Evolutionary conservation across 345 rosid genomes (phyloP).

Genomic region (Litchi chinensis): DNA sequence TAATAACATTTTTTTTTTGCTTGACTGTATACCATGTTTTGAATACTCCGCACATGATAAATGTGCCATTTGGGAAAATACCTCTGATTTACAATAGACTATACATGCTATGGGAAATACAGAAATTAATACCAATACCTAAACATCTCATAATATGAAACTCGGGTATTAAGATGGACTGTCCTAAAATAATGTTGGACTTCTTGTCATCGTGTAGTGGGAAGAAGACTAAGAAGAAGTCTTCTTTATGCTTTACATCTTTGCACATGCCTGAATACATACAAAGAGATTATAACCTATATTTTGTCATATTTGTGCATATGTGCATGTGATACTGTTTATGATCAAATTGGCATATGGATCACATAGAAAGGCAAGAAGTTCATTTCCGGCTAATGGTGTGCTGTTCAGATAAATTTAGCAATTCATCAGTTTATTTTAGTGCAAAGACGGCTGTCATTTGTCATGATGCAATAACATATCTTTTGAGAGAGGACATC

Average conservation of each 20-base stretch:
- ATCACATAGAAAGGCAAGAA: not conserved
- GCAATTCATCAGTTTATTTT: not conserved
- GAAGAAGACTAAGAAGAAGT: not conserved
- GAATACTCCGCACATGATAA: not conserved
- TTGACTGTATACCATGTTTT: not conserved
- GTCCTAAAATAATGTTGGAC: not conserved
- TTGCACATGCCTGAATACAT: not conserved
- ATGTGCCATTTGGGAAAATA: not conserved
- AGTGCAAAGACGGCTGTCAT: not conserved
- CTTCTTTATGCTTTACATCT: not conserved
- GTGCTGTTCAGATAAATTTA: not conserved
- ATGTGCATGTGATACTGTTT: not conserved
- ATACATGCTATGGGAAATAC: not conserved
- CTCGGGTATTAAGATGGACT: not conserved
- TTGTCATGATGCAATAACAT: not conserved
- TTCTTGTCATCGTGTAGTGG: not conserved
- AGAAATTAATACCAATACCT: not conserved
- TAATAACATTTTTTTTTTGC: not conserved
- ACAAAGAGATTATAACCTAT: not conserved
- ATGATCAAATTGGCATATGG: not conserved
- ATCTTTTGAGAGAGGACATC: not conserved
- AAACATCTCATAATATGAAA: not conserved
- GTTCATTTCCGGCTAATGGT: not conserved
- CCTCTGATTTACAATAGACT: not conserved
- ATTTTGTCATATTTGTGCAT: not conserved